Evolutionary conservation across 345 rosid species (phyloP), one percentile per base, ranked within the genome.

Genomic region (Pugionium cornutum): DNA sequence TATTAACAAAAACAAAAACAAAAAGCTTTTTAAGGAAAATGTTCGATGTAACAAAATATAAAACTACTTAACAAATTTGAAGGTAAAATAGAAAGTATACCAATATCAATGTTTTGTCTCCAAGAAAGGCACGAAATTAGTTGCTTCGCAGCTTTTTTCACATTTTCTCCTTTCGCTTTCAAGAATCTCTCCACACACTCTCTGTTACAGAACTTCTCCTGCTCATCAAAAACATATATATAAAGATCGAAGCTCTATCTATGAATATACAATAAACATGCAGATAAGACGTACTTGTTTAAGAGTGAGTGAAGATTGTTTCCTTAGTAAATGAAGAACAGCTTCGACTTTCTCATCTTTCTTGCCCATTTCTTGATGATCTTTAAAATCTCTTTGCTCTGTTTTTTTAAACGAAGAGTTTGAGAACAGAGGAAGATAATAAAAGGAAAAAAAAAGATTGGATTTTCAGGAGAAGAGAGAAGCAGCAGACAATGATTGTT

Each of bases 151-250:
- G 97, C 85, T 79, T 87, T 94, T 84, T 87, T 94, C 50, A 87
- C 91, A 45, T 72, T 85, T 7, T 84, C 92, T 44, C 95, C 88
- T 81, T 85, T 91, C 2, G 84, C 83, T 62, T 73, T 84, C 66
- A 94, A 62, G 72, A 90, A 94, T 69, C 97, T 75, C 72, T 85
- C 92, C 1, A 88, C 84, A 40, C 99, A 94, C 42, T 77, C 87
- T 8, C 62, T 80, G 83, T 77, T 83, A 77, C 99, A 94, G 80
- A 86, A 94, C 78, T 85, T 88, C 82, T 89, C 96, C 99, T 94
- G 92, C 75, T 31, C 30, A 9, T 43, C 11, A 6, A 51, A 72
- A 48, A 60, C 26, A 44, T 36, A 18, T 26, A 32, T 48, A 7
- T 18, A 48, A 31, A 41, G 18, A 30, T 49, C 43, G 26, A 39